Conservation (phyloP, 2,329 filamentous ascomycete species). For the Hansfordia pulvinata region DNA sequence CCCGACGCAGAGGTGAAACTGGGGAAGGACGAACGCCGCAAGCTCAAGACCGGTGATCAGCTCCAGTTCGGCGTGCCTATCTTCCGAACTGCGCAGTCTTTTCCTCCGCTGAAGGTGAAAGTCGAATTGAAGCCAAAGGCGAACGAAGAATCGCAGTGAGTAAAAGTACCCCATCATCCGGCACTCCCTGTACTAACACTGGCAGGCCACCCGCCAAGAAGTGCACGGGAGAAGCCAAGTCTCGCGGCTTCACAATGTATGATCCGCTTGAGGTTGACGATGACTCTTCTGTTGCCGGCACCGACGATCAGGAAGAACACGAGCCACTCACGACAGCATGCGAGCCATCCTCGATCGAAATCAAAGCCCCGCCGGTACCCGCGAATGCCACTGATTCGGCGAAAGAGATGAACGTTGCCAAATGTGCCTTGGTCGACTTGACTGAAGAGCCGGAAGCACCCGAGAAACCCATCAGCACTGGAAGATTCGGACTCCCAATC, state of each 20-base stretch:
- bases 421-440: too few species aligned
- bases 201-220: background rate
- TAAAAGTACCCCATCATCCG: background rate
- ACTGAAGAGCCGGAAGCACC: too few species aligned
- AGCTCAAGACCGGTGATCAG: constrained; percentile 19
- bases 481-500: too few species aligned
- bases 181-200: background rate
- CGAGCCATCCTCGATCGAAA: too few species aligned
- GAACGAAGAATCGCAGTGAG: constrained; percentile 8
- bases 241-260: background rate
- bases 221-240: background rate
- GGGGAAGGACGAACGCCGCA: constrained; percentile 2
- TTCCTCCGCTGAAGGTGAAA: constrained; percentile 23
- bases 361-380: too few species aligned
- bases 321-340: too few species aligned
- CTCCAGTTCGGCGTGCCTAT: constrained; percentile 26
- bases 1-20: constrained; percentile 11
- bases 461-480: too few species aligned
- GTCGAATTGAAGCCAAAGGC: constrained; percentile 13
- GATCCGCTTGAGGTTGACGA: too few species aligned
- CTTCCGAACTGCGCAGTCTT: constrained; percentile 19
- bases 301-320: too few species aligned
- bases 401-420: too few species aligned
- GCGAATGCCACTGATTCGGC: too few species aligned
- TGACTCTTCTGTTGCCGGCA: too few species aligned